phyloP scores from a whole-genome alignment of 805 yeast genomes.

The Candida nemodendra region DNA sequence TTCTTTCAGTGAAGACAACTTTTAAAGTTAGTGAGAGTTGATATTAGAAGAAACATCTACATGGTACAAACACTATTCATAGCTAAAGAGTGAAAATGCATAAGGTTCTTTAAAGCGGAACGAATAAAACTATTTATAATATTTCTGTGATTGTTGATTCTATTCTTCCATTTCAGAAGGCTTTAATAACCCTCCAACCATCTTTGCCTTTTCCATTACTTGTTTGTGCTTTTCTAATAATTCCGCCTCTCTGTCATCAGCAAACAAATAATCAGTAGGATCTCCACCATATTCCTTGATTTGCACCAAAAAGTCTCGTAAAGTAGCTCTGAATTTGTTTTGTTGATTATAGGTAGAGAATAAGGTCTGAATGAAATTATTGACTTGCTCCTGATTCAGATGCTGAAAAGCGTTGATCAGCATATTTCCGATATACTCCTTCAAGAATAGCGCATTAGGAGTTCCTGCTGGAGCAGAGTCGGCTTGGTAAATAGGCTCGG shows the following conservation, averaged over 20 bases:
- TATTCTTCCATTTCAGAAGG: conserved; percentile 90
- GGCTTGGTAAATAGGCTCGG: conserved; percentile 74
- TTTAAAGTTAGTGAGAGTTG: too few relatives aligned
- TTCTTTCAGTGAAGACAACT: too few relatives aligned
- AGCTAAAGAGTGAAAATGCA: not conserved
- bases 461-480: conserved; percentile 86
- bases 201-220: conserved; percentile 78
- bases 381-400: conserved; percentile 77
- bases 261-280: conserved; percentile 89
- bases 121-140: not conserved
- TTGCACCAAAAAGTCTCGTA: conserved; percentile 95
- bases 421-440: conserved; percentile 78
- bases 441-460: conserved; percentile 72
- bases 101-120: not conserved
- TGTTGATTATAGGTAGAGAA: conserved; percentile 72
- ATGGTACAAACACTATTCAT: not conserved
- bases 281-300: conserved; percentile 95
- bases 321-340: conserved; percentile 71
- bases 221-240: conserved; percentile 61
- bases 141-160: not conserved
- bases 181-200: conserved; percentile 89
- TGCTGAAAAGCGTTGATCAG: conserved; percentile 90
- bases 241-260: conserved; percentile 87
- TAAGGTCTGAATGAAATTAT: conserved; percentile 76
- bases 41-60: too few relatives aligned